Evolutionary conservation across 2,329 filamentous ascomycete genomes (phyloP).

Genomic region (Hymenoscyphus infarciens): DNA sequence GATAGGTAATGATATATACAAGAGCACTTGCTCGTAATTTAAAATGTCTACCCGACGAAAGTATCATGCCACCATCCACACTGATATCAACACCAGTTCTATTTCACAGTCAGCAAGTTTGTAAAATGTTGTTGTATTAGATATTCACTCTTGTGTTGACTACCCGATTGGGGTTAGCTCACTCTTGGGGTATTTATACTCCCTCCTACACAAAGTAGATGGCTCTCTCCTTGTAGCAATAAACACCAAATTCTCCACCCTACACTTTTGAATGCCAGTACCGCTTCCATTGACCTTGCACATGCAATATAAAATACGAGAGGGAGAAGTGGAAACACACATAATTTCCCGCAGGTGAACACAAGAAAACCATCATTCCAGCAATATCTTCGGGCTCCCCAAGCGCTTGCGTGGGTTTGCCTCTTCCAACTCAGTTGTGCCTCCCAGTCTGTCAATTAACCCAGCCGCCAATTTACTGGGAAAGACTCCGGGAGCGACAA

Average conservation of each 20-base stretch:
- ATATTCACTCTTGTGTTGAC: no score
- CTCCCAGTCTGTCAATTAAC: slow-evolving; percentile 59
- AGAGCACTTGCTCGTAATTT: slow-evolving; percentile 17
- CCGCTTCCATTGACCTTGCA: no score
- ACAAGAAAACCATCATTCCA: slow-evolving; percentile 55
- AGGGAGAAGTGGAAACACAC: slow-evolving; percentile 34
- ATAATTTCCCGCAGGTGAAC: slow-evolving; percentile 49
- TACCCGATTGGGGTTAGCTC: no score
- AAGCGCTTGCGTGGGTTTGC: slow-evolving; percentile 52
- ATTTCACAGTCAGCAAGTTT: slow-evolving; percentile 5
- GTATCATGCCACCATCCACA: slow-evolving; percentile 33
- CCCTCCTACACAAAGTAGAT: no score
- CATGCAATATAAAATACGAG: no score
- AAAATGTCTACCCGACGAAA: slow-evolving; percentile 16
- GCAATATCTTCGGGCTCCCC: slow-evolving; percentile 57
- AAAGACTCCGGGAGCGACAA: slow-evolving; percentile 66
- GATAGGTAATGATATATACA: not conserved
- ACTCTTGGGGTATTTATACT: no score
- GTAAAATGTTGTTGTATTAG: no score
- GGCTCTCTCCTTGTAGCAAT: no score
- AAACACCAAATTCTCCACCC: no score
- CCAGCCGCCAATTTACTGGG: slow-evolving; percentile 65
- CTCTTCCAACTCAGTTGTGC: slow-evolving; percentile 47
- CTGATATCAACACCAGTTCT: slow-evolving; percentile 39
- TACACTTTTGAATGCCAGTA: no score